phyloP scores from a whole-genome alignment of 768 basidiomycete genomes.

The Leccinum ochraceum region DNA sequence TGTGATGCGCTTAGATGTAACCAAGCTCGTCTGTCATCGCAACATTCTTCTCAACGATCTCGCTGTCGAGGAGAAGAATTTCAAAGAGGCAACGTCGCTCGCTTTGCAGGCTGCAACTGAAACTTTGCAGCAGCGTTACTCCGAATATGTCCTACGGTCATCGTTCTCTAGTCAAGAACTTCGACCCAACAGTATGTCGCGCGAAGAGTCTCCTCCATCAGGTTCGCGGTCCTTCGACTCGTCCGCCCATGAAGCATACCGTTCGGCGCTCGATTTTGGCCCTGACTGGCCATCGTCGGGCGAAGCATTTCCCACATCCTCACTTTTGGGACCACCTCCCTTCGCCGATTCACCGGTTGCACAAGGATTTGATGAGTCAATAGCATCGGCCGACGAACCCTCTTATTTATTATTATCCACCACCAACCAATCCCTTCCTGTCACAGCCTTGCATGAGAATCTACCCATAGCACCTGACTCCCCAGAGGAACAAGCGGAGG shows the following conservation, averaged over 20 bases:
- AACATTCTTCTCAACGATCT: constrained; percentile 75
- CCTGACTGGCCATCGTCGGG: constrained; percentile 48
- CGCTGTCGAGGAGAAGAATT: constrained; percentile 64
- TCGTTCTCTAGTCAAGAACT: constrained; percentile 38
- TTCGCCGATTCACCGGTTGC: constrained; percentile 40
- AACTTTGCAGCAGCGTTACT: constrained; percentile 50
- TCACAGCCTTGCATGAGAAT: constrained; percentile 42
- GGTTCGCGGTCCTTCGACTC: constrained; percentile 42
- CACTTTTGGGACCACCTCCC: constrained; percentile 33
- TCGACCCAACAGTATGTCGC: constrained; percentile 14
- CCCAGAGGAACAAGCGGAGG: constrained; percentile 74
- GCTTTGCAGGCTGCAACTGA: constrained; percentile 75
- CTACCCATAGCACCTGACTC: constrained; percentile 48
- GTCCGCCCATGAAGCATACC: constrained; percentile 57
- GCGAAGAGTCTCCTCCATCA: constrained; percentile 12
- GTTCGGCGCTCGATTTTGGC: constrained; percentile 63
- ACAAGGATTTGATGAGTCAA: constrained; percentile 31
- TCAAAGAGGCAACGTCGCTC: constrained; percentile 64
- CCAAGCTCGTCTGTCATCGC: constrained; percentile 73
- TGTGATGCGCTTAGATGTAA: constrained; percentile 68
- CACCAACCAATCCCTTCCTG: constrained; percentile 21
- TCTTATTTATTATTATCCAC: constrained; percentile 24
- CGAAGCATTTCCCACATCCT: constrained; percentile 37
- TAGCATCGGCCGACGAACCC: constrained; percentile 31
- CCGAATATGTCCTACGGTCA: constrained; percentile 33